Base-by-base conservation (phyloP, 805 yeast species). In the Cyberlindnera petersonii region DNA sequence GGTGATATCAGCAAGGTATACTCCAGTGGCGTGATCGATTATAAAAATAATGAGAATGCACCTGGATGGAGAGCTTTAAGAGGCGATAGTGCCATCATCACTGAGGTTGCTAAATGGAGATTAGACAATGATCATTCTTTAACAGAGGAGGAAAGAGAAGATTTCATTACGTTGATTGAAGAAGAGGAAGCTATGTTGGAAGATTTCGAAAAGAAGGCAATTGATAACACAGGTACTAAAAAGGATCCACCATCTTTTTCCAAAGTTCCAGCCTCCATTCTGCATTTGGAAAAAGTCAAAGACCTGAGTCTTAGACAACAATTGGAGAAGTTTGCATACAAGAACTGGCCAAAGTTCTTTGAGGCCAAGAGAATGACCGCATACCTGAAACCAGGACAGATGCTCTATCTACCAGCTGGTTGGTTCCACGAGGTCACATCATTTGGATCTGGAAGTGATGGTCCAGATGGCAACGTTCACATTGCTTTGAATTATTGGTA, bases 351-450 rank as follows among this genome's bases (percentile, higher is more conserved):
- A 0, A 65, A 68, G 1, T 65, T 79, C 35, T 52, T 68, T 28
- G 44, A 59, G 1, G 63, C 76, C 2, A 58, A 64, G 15, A 65
- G 67, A 32, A 52, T 70, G 13, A 63, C 69, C 14, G 77, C 77
- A 2, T 64, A 71, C 53, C 47, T 83, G 20, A 53, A 68, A 21
- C 78, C 81, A 0, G 87, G 87, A 0, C 77, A 82, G 34, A 75
- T 80, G 79, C 56, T 83, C 17, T 83, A 74, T 53, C 55, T 83
- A 19, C 91, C 91, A 1, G 73, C 84, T 1, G 88, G 91, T 3
- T 83, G 89, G 89, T 83, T 83, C 52, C 91, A 83, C 55, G 91
- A 83, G 56, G 91, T 83, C 2, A 73, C 85, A 1, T 79, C 86
- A 9, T 79, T 66, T 55, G 80, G 81, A 3, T 56, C 55, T 7